Evolutionary conservation across 208 protist species (phyloP).

Genomic region (Tritrichomonas foetus): DNA sequence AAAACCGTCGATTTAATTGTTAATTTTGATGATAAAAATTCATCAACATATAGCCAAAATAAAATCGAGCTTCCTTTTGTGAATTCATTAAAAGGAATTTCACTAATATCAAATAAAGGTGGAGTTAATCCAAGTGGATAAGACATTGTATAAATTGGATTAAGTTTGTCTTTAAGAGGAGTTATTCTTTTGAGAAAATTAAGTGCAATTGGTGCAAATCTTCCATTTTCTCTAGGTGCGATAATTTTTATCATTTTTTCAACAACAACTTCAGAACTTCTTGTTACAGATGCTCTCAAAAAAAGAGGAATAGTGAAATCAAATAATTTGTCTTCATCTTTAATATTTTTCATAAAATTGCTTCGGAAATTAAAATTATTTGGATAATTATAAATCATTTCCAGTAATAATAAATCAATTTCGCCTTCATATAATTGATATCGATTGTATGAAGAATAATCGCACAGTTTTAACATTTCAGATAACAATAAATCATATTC

Average conservation of each 20-base stretch:
- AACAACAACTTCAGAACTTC: not conserved
- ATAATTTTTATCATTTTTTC: not conserved
- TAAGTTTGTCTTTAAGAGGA: not conserved
- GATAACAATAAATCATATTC: not conserved
- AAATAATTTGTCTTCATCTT: not conserved
- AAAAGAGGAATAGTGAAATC: not conserved
- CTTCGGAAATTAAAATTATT: not conserved
- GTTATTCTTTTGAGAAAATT: not conserved
- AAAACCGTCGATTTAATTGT: not conserved
- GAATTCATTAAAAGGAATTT: not conserved
- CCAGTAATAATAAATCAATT: not conserved
- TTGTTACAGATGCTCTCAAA: not conserved
- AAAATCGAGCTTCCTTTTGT: not conserved
- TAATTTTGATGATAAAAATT: not conserved
- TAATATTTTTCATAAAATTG: not conserved
- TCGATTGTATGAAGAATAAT: not conserved
- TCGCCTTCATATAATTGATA: not conserved
- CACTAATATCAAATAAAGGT: not conserved
- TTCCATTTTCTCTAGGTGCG: not conserved
- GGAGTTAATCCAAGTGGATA: not conserved
- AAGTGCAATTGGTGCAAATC: not conserved
- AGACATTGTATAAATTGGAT: not conserved
- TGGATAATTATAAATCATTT: not conserved
- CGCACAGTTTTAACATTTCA: not conserved
- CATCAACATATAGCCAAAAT: not conserved